Conservation (phyloP, 345 rosid genomes). For the Cardamine resedifolia region DNA sequence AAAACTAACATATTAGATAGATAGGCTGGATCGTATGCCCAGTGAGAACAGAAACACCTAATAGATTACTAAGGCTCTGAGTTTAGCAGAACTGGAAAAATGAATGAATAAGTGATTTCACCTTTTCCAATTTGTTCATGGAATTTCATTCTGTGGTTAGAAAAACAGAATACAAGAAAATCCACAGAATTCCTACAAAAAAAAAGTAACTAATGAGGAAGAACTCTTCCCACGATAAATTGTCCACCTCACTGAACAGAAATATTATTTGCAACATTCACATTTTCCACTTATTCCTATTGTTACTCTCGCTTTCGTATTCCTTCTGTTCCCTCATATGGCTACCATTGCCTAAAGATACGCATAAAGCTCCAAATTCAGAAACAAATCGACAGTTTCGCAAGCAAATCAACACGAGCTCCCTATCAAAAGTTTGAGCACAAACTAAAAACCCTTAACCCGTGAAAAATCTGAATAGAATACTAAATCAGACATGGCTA, state of each 20-base stretch:
- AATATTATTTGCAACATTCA: constrained; percentile 6
- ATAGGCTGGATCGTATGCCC: neutral
- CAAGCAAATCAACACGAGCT: neutral
- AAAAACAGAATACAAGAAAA: neutral
- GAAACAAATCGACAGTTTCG: neutral
- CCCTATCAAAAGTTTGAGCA: neutral
- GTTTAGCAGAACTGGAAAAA: neutral
- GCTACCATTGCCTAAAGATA: constrained; percentile 1
- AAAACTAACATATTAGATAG: constrained; percentile 11
- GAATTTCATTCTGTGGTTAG: neutral
- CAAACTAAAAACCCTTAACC: neutral
- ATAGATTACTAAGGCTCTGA: constrained; percentile 13
- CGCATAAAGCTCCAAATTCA: constrained; percentile 2
- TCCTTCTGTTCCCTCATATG: neutral
- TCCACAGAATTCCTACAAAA: neutral
- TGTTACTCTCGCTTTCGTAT: neutral
- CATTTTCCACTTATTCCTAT: neutral
- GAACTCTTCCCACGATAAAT: neutral
- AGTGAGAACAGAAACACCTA: constrained; percentile 1
- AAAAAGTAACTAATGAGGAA: neutral
- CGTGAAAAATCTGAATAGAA: too few species aligned
- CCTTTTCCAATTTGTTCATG: neutral
- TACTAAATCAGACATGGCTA: neutral
- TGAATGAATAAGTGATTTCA: neutral
- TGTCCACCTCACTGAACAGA: neutral